A percentile compares a stretch with the other conserved stretches of the same genome.
phyloP scores from a whole-genome alignment of 805 yeast genomes.

The Henningerozyma blattae region DNA sequence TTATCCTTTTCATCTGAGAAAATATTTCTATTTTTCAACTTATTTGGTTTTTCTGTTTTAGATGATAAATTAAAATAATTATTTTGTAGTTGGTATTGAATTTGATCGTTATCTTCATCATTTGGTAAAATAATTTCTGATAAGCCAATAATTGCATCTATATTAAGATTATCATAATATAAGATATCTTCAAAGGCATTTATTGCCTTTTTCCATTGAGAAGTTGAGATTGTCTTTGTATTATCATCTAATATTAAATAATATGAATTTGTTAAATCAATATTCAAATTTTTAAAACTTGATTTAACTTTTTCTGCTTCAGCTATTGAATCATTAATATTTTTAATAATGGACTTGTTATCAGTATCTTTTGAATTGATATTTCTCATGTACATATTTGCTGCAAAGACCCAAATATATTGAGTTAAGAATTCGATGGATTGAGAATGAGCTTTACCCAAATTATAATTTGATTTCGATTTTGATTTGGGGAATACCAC shows the following conservation, averaged over 20 bases:
- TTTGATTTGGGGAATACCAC: slow-evolving; percentile 27
- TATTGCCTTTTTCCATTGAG: slow-evolving; percentile 35
- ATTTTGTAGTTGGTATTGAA: too few relatives aligned
- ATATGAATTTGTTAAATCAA: slow-evolving; percentile 16
- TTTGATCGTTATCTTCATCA: slow-evolving; percentile 5
- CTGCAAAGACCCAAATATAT: slow-evolving; percentile 64
- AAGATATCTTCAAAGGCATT: slow-evolving; percentile 55
- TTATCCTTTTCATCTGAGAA: slow-evolving; percentile 47
- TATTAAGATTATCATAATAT: slow-evolving; percentile 35
- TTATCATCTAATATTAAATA: slow-evolving; percentile 28
- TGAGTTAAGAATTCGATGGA: slow-evolving; percentile 35
- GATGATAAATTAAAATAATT: neutral
- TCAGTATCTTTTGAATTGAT: too few relatives aligned
- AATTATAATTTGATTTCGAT: slow-evolving; percentile 3
- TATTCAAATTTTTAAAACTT: slow-evolving; percentile 25
- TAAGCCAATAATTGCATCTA: slow-evolving; percentile 43
- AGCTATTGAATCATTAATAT: slow-evolving; percentile 57
- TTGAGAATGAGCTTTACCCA: slow-evolving; percentile 9
- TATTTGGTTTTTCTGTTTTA: neutral
- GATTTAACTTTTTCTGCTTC: slow-evolving; percentile 55
- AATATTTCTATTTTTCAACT: slow-evolving; percentile 3
- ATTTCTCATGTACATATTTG: slow-evolving; percentile 44
- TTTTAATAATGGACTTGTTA: slow-evolving; percentile 25
- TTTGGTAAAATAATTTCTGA: slow-evolving; percentile 37
- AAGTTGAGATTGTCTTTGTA: too few relatives aligned